Evolutionary conservation across 129 eudicot species (phyloP).

Genomic region (Lonicera japonica): DNA sequence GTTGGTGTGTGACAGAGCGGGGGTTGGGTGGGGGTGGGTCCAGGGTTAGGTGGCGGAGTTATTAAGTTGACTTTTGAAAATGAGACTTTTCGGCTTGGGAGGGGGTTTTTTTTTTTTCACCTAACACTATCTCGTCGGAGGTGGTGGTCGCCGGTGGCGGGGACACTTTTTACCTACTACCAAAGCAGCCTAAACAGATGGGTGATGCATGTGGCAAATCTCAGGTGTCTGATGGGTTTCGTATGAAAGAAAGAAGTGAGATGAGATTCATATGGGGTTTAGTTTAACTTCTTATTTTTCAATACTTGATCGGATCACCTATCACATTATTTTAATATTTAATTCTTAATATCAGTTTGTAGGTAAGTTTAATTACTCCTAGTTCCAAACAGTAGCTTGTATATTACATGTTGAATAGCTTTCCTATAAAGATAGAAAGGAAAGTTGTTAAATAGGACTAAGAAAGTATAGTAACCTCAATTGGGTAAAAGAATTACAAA

Average conservation of each 20-base stretch:
- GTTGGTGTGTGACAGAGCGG: conserved; percentile 34
- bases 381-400: no score
- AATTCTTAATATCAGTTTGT: no score
- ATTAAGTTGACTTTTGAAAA: conserved; percentile 6
- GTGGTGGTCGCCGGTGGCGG: conserved; percentile 2
- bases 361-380: no score
- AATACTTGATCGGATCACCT: no score
- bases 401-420: no score
- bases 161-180: not conserved
- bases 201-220: not conserved
- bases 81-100: not conserved
- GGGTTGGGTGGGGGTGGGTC: conserved; percentile 14
- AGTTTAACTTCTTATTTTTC: no score
- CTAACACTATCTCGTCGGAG: not conserved
- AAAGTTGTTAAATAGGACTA: no score
- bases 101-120: not conserved
- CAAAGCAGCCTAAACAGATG: not conserved
- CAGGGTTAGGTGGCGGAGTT: not conserved
- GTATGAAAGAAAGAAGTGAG: not conserved
- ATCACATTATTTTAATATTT: no score
- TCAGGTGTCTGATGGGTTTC: not conserved
- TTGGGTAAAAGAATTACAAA: no score
- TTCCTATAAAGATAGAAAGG: no score
- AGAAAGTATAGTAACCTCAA: no score
- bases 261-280: no score